These are phyloP conservation scores for Leptomonas seymouri DNA, from an alignment of 208 protist species.

Conservation along the genomic window DNA sequence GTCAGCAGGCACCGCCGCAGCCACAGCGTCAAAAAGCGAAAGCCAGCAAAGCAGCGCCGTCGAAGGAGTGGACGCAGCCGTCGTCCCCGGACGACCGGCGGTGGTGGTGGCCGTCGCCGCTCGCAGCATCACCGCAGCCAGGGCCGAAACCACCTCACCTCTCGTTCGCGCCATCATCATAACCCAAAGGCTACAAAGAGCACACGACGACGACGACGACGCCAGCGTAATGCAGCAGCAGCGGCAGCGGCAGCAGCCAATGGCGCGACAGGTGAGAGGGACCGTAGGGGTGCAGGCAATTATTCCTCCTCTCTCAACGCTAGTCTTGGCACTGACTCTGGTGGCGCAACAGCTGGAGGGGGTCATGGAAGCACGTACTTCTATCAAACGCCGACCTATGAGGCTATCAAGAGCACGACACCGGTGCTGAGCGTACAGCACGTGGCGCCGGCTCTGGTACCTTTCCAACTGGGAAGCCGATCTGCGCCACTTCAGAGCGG, in stretches of 20 bases:
- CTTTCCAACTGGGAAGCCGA: constrained; percentile 14
- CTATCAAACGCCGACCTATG: constrained; percentile 69
- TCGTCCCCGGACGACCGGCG: constrained; percentile 31
- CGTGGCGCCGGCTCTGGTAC: constrained; percentile 29
- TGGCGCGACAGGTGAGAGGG: neutral
- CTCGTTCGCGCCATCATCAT: constrained; percentile 31
- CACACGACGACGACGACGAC: constrained; percentile 43
- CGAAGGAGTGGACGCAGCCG: constrained; percentile 32
- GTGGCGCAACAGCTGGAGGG: neutral
- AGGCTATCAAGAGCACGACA: constrained; percentile 61
- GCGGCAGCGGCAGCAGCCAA: constrained; percentile 21
- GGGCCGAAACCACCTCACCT: constrained; percentile 24
- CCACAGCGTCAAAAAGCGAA: constrained; percentile 33
- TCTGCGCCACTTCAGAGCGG: neutral
- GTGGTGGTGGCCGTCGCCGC: constrained; percentile 32
- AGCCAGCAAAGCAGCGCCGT: constrained; percentile 33
- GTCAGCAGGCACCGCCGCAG: constrained; percentile 30
- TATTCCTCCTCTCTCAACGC: neutral
- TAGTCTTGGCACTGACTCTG: neutral
- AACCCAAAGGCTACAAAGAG: constrained; percentile 47
- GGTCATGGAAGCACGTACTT: constrained; percentile 17
- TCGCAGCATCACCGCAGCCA: constrained; percentile 34
- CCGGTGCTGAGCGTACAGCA: constrained; percentile 36
- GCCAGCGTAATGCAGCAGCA: constrained; percentile 37
- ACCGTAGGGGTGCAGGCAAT: neutral